Base-by-base conservation (phyloP, 768 basidiomycete species). In the Leccinum fibrillosum region DNA sequence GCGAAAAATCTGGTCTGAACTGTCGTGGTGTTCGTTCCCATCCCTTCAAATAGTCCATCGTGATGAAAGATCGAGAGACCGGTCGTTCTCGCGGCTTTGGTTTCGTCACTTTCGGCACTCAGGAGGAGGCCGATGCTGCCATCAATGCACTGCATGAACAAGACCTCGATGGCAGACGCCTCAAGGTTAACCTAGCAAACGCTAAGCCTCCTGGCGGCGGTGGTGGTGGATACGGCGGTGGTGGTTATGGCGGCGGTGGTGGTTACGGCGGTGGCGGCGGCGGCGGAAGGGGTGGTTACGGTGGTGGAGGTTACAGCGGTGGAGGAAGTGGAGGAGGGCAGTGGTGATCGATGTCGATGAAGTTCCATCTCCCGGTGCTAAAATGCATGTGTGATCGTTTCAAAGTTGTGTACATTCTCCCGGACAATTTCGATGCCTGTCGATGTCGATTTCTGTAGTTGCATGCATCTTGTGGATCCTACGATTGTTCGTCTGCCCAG, bases 41-140 rank as follows among this genome's bases (percentile, higher is more conserved):
- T 61, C 56, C 26, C 39, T 57, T 42, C 52, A 50, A 56, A 58
- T 54, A 72, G 71, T 67, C 65, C 60, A 70, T 74, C 56, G 73
- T 73, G 56, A 74, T 75, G 72, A 71, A 74, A 68, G 82, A 84
- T 71, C 78, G 81, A 57, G 83, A 83, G 62, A 83, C 82, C 51
- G 80, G 80, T 56, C 79, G 82, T 61, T 82, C 80, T 56, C 76
- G 83, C 64, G 82, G 82, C 61, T 83, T 83, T 71, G 82, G 81
- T 57, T 83, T 83, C 63, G 82, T 83, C 62, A 80, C 77, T 44
- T 77, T 69, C 44, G 19, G n/a, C 49, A 48, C 50, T 56, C 2
- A 30, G 3, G 45, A 49, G 0, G 74, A 82, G 64, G 82, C 82
- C 56, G 58, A 82, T 1, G 69, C 71, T 56, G 81, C 82, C 37